A percentile compares a stretch with the other conserved stretches of the same genome.
Evolutionary conservation across 306 rosid species (phyloP).

Genomic region (Malus fusca): DNA sequence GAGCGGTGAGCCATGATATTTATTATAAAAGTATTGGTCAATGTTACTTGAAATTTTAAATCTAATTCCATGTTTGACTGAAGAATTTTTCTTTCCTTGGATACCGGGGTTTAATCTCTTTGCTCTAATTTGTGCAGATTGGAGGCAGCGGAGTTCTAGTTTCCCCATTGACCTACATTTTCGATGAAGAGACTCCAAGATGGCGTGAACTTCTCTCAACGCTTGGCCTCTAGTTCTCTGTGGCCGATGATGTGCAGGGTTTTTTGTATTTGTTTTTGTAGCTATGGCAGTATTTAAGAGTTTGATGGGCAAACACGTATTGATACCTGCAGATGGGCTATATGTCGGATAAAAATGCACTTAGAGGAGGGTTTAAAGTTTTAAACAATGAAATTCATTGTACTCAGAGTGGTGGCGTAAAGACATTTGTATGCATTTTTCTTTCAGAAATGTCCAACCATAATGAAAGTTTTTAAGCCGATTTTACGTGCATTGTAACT

Average conservation of each 20-base stretch:
- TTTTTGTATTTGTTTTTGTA: conserved; percentile 10
- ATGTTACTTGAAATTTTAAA: neutral
- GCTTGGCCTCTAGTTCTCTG: conserved; percentile 48
- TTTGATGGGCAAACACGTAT: neutral
- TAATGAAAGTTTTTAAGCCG: neutral
- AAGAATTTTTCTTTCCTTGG: neutral
- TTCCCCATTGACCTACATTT: conserved; percentile 91
- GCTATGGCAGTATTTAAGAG: neutral
- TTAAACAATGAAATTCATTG: neutral
- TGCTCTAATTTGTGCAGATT: conserved; percentile 43
- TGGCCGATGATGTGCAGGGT: neutral
- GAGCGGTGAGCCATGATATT: conserved; percentile 60
- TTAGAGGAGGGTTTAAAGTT: neutral
- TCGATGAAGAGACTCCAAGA: conserved; percentile 95
- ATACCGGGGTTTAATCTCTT: neutral
- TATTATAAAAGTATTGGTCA: neutral
- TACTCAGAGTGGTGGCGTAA: neutral
- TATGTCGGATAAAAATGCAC: neutral
- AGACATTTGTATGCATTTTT: neutral
- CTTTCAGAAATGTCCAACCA: neutral
- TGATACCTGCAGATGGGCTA: conserved; percentile 7
- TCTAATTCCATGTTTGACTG: neutral
- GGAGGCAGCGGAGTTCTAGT: conserved; percentile 98
- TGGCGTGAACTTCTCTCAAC: conserved; percentile 68
- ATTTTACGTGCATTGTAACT: neutral